Evolutionary conservation across 2,329 filamentous ascomycete species (phyloP).

Genomic region (Fusarium mundagurra): DNA sequence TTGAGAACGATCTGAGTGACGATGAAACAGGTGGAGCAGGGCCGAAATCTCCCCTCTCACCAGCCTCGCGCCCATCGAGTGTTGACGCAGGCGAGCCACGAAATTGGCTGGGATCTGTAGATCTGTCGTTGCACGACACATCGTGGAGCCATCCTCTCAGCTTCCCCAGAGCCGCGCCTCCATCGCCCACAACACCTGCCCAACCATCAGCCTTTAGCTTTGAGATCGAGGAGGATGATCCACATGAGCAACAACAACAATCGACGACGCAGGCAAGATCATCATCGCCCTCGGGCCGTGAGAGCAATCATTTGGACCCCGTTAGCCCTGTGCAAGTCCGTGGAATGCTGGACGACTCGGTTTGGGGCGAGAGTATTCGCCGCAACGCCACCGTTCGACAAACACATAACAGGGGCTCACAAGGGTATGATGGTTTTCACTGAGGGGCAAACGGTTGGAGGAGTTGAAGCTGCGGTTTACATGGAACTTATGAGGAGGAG

Average conservation of each 20-base stretch:
- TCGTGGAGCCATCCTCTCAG: constrained; percentile 61
- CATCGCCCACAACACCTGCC: constrained; percentile 54
- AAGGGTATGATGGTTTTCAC: constrained; percentile 44
- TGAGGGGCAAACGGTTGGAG: constrained; percentile 28
- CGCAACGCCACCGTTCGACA: constrained; percentile 79
- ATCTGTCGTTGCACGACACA: constrained; percentile 51
- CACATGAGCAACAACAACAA: constrained; percentile 38
- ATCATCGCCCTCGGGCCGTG: constrained; percentile 62
- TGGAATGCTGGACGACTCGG: constrained; percentile 86
- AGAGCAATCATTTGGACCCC: constrained; percentile 57
- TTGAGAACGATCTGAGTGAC: constrained; percentile 77
- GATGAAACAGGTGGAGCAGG: constrained; percentile 37
- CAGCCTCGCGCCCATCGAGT: constrained; percentile 33
- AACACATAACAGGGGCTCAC: constrained; percentile 50
- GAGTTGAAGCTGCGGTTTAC: constrained; percentile 23
- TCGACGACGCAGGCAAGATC: constrained; percentile 54
- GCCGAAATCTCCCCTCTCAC: constrained; percentile 36
- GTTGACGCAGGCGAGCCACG: constrained; percentile 49
- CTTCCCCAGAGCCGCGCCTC: constrained; percentile 59
- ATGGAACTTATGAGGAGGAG: background rate
- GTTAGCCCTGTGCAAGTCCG: constrained; percentile 74
- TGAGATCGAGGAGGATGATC: constrained; percentile 60
- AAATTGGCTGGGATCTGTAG: constrained; percentile 56
- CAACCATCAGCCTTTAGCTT: constrained; percentile 68
- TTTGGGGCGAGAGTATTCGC: constrained; percentile 93